Evolutionary conservation across 345 rosid species (phyloP).

Genomic region (Cardiospermum halicacabum): DNA sequence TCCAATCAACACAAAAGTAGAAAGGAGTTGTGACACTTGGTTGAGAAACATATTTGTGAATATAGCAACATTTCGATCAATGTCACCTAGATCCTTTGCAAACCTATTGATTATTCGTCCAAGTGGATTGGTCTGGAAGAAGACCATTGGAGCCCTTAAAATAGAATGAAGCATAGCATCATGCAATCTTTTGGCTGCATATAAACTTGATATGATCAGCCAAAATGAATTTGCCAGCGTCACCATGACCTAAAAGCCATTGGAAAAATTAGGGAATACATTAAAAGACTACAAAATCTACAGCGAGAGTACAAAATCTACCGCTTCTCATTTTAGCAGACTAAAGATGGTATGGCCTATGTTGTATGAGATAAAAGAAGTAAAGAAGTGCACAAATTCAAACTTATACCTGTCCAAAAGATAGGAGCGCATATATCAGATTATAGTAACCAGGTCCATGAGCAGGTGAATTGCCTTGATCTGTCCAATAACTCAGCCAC

Average conservation of each 20-base stretch:
- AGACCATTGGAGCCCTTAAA: slow-evolving; percentile 95
- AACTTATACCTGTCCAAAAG: slow-evolving; percentile 78
- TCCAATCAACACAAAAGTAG: slow-evolving; percentile 90
- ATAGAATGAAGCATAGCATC: slow-evolving; percentile 90
- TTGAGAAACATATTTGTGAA: slow-evolving; percentile 76
- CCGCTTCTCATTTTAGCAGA: background rate
- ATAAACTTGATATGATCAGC: slow-evolving; percentile 79
- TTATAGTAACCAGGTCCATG: slow-evolving; percentile 78
- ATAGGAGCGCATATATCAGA: slow-evolving; percentile 58
- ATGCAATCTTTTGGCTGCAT: slow-evolving; percentile 87
- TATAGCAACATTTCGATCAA: slow-evolving; percentile 77
- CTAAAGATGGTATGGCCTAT: background rate
- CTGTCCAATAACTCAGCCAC: slow-evolving; percentile 97
- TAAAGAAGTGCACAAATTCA: background rate
- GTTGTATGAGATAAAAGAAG: background rate
- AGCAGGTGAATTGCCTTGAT: slow-evolving; percentile 44
- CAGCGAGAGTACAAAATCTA: background rate
- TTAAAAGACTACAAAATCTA: background rate
- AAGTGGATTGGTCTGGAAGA: slow-evolving; percentile 95
- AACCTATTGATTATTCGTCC: slow-evolving; percentile 94
- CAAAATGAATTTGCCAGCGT: slow-evolving; percentile 81
- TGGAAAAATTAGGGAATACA: slow-evolving; percentile 3
- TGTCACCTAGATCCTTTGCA: slow-evolving; percentile 95
- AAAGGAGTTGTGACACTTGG: slow-evolving; percentile 82
- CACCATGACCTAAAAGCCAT: slow-evolving; percentile 63